Base-by-base conservation (phyloP, 345 rosid genomes). In the Brassica rapa region DNA sequence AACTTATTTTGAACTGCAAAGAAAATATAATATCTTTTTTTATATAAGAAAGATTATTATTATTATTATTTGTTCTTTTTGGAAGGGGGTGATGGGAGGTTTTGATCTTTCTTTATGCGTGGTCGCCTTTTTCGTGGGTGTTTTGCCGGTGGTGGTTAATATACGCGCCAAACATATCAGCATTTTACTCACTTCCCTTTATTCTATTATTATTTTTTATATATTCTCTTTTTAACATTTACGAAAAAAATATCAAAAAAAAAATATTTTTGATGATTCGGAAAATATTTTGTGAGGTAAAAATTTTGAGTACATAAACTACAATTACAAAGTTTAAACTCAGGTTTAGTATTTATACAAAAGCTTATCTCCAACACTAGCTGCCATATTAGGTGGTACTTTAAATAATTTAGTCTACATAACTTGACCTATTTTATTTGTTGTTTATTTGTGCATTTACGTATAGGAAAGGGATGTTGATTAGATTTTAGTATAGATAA, bases 111-210 rank as follows among this genome's bases (percentile, higher is more conserved):
- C 82, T 83, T 65, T 39, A 43, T 66, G 70, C 53, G 41, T 70
- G 62, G 23, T 80, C 74, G 77, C 72, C 66, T 56, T 76, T 82
- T 85, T 81, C 71, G 62, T 80, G 82, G 73, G 74, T 71, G 77
- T 69, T 71, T 72, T 79, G 77, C 74, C 70, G 78, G 73, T 60
- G 83, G 77, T 85, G 82, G 90, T 83, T 84, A 83, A 79, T 81
- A 70, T 83, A 90, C 90, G 89, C 91, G 90, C 95, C 95, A 90
- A 88, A 85, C 73, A 49, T 61, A 60, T 65, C 12, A 2, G 9
- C 12, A 32, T 32, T 32, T 37, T 12, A 12, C 53, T 43, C 53
- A 12, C 53, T 43, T 43, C 15, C 53, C n/a, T 43, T 1, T 39
- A 35, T 41, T 41, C 14, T 10, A 2, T 39, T 43, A 10, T 43